Conservation (phyloP, 2,329 filamentous ascomycete species). For the Penicillium sp. region DNA sequence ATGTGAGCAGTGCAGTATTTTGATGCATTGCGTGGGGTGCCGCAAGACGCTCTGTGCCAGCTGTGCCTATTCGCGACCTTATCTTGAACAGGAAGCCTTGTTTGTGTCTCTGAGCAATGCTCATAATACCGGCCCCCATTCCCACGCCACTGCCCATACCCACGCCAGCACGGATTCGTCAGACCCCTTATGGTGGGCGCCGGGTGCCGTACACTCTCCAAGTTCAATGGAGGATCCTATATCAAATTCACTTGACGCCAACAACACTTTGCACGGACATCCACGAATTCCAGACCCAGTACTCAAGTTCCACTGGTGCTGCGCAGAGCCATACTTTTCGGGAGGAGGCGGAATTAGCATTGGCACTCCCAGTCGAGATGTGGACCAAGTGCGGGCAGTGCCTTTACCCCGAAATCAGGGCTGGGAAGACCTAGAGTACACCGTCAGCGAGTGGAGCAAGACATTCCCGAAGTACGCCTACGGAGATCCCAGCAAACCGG, state of each 20-base stretch:
- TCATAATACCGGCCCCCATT: constrained; percentile 5
- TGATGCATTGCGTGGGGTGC: constrained; percentile 66
- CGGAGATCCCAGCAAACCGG: constrained; percentile 43
- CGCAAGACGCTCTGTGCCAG: constrained; percentile 64
- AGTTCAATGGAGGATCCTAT: constrained; percentile 62
- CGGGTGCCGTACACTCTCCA: constrained; percentile 58
- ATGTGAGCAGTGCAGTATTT: constrained; percentile 64
- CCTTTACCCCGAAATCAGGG: constrained; percentile 59
- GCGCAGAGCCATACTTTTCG: constrained; percentile 63
- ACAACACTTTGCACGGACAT: constrained; percentile 39
- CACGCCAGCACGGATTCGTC: constrained; percentile 12
- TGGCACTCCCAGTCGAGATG: constrained; percentile 57
- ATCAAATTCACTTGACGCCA: constrained; percentile 29
- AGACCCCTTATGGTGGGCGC: constrained; percentile 64
- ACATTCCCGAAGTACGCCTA: constrained; percentile 46
- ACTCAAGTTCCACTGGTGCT: constrained; percentile 64
- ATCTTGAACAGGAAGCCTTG: constrained; percentile 35
- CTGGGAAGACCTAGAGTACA: constrained; percentile 61
- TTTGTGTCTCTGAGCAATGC: constrained; percentile 11
- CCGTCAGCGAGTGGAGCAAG: constrained; percentile 46
- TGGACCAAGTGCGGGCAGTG: constrained; percentile 60
- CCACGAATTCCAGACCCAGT: constrained; percentile 48
- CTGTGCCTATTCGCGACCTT: constrained; percentile 62
- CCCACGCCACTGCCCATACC: background rate
- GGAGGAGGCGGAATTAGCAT: constrained; percentile 64